phyloP scores from a whole-genome alignment of 352 stramenopile species.

The Pythium brassicae region DNA sequence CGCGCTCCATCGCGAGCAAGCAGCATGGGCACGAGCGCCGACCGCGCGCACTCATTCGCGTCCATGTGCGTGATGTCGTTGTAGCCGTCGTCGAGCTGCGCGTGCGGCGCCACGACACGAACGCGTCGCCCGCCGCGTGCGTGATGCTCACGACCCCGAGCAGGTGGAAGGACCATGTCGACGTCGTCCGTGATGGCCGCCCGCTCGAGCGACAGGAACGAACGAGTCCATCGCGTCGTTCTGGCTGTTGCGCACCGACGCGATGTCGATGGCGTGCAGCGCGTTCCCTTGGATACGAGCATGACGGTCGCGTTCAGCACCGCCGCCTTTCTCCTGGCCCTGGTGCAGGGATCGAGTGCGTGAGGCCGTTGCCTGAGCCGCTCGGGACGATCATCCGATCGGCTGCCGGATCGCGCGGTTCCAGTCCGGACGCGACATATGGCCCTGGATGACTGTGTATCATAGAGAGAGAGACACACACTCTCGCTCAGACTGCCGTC shows the following conservation, averaged over 20 bases:
- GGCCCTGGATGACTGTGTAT: conserved; percentile 53
- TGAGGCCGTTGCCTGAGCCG: conserved; percentile 66
- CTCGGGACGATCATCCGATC: conserved; percentile 54
- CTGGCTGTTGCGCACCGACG: conserved; percentile 51
- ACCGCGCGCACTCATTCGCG: conserved; percentile 23
- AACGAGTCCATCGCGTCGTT: conserved; percentile 64
- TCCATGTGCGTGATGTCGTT: conserved; percentile 56
- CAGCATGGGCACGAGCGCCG: conserved; percentile 39
- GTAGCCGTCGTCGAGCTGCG: conserved; percentile 55
- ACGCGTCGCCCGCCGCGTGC: conserved; percentile 43
- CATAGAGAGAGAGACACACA: conserved; percentile 11
- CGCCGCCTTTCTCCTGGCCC: conserved; percentile 34
- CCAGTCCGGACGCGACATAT: conserved; percentile 73
- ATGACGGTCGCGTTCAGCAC: conserved; percentile 52
- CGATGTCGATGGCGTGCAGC: conserved; percentile 62
- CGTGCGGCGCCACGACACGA: conserved; percentile 42
- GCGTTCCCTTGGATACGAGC: conserved; percentile 70
- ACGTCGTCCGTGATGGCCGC: conserved; percentile 80
- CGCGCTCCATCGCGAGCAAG: conserved; percentile 45
- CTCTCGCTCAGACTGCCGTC: conserved; percentile 67
- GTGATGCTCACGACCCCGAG: conserved; percentile 67
- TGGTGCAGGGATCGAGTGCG: conserved; percentile 56
- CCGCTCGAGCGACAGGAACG: conserved; percentile 77
- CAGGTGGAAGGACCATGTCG: conserved; percentile 69
- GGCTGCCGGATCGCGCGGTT: conserved; percentile 62